Evolutionary conservation across 2,329 filamentous ascomycete species (phyloP).

Genomic region (Phialophora verrucosa): DNA sequence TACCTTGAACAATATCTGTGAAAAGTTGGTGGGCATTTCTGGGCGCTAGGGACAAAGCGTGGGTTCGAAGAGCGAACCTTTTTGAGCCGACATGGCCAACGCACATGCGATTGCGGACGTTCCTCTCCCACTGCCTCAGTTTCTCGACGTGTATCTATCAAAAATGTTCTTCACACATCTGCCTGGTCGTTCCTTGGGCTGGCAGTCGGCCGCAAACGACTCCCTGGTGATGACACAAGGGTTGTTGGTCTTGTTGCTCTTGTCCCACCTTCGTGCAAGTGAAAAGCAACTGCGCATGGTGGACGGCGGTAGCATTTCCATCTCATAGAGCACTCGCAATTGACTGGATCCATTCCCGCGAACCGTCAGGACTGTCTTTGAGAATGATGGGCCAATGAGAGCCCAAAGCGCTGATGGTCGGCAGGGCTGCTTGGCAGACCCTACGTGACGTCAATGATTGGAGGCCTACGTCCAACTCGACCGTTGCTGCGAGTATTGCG

Average conservation of each 20-base stretch:
- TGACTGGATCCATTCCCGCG: not conserved
- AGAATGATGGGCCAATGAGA: not conserved
- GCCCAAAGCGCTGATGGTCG: not conserved
- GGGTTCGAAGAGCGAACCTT: constrained; percentile 1
- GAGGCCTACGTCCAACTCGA: not conserved
- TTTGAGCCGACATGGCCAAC: not conserved
- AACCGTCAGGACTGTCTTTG: not conserved
- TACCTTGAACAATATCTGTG: constrained; percentile 20
- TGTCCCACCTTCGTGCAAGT: not conserved
- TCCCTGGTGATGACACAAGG: not conserved
- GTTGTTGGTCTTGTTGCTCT: too few species aligned
- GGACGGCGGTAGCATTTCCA: not conserved
- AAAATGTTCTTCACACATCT: not conserved
- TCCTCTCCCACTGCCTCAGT: constrained; percentile 4
- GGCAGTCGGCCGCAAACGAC: not conserved
- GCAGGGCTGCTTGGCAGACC: not conserved
- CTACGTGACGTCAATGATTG: constrained; percentile 3
- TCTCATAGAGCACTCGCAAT: not conserved
- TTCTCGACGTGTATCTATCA: not conserved
- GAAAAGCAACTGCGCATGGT: not conserved
- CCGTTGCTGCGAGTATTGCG: not conserved
- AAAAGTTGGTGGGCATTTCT: constrained; percentile 18
- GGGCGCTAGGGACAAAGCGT: constrained; percentile 14
- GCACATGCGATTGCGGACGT: constrained; percentile 12
- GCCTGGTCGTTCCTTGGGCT: not conserved